Conservation (phyloP, 495 filamentous ascomycete genomes). For the Bathelium albidoporum region DNA sequence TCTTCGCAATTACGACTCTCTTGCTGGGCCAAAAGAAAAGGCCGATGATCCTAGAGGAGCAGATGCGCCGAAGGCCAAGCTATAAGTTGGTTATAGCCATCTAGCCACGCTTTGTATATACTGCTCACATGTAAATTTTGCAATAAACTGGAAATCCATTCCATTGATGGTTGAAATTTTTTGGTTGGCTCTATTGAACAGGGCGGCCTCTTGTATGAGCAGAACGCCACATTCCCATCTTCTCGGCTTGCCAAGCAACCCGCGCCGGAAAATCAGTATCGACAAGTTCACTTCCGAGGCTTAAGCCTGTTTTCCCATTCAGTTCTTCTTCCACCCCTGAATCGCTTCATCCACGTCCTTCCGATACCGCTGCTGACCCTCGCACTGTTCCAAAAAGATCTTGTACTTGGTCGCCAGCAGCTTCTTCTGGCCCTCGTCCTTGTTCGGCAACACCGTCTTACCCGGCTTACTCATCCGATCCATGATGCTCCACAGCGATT, state of each 20-base stretch:
- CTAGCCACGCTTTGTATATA: neutral
- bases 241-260: neutral
- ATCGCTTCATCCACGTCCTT: constrained; percentile 37
- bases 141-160: neutral
- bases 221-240: neutral
- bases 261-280: neutral
- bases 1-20: constrained; percentile 52
- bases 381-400: constrained; percentile 40
- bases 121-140: neutral
- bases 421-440: constrained; percentile 60
- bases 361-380: constrained; percentile 28
- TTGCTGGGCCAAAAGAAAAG: constrained; percentile 39
- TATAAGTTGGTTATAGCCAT: neutral
- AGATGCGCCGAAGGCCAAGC: constrained; percentile 1
- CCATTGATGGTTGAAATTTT: neutral
- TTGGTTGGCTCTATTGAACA: neutral
- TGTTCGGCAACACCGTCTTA: constrained; percentile 63
- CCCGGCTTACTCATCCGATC: constrained; percentile 92
- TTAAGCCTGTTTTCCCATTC: neutral
- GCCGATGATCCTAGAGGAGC: neutral
- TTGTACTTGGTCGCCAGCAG: constrained; percentile 77
- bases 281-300: neutral
- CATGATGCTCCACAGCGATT: constrained; percentile 92
- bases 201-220: neutral
- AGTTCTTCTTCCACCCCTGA: constrained; percentile 37